Percentiles rank a stretch among this genome's conserved stretches.
phyloP scores from a whole-genome alignment of 352 stramenopile genomes.

The Globisporangium heterothallicum region DNA sequence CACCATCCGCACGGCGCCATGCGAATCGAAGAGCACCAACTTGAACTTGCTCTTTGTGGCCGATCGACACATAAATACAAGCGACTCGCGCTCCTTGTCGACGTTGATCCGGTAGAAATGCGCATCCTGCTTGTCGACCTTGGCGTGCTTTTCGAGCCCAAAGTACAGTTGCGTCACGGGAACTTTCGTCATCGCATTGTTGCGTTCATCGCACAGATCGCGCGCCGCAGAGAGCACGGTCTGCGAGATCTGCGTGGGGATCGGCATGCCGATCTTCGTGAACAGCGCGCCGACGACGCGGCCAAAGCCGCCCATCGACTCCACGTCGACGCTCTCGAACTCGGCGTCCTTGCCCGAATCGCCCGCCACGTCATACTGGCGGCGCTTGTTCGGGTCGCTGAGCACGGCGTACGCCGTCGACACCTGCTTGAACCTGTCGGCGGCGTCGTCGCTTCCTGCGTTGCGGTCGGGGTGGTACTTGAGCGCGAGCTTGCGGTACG shows the following conservation, averaged over 20 bases:
- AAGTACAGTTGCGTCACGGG: slow-evolving; percentile 65
- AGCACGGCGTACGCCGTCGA: slow-evolving; percentile 83
- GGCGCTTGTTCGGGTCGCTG: slow-evolving; percentile 84
- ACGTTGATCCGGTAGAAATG: slow-evolving; percentile 84
- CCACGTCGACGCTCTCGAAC: slow-evolving; percentile 81
- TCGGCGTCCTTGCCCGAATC: slow-evolving; percentile 69
- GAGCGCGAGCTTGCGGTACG: slow-evolving; percentile 86
- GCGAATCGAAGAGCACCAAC: slow-evolving; percentile 77
- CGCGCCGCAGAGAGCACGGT: slow-evolving; percentile 70
- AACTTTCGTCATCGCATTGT: slow-evolving; percentile 51
- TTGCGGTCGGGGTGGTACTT: slow-evolving; percentile 90
- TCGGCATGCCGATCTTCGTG: slow-evolving; percentile 86
- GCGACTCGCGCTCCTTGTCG: slow-evolving; percentile 60
- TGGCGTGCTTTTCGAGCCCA: slow-evolving; percentile 58
- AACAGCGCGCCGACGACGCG: slow-evolving; percentile 82
- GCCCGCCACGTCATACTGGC: slow-evolving; percentile 77
- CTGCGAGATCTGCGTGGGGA: slow-evolving; percentile 86
- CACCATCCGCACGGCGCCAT: slow-evolving; percentile 76
- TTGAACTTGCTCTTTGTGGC: slow-evolving; percentile 87
- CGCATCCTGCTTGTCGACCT: slow-evolving; percentile 86
- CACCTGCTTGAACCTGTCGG: slow-evolving; percentile 83
- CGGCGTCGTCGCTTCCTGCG: slow-evolving; percentile 64
- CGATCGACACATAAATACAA: slow-evolving; percentile 82
- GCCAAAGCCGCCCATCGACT: slow-evolving; percentile 79
- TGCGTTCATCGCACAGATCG: slow-evolving; percentile 72